phyloP scores from a whole-genome alignment of 192 early-diverging fungal genomes.

The Fimicolochytrium jonesii region DNA sequence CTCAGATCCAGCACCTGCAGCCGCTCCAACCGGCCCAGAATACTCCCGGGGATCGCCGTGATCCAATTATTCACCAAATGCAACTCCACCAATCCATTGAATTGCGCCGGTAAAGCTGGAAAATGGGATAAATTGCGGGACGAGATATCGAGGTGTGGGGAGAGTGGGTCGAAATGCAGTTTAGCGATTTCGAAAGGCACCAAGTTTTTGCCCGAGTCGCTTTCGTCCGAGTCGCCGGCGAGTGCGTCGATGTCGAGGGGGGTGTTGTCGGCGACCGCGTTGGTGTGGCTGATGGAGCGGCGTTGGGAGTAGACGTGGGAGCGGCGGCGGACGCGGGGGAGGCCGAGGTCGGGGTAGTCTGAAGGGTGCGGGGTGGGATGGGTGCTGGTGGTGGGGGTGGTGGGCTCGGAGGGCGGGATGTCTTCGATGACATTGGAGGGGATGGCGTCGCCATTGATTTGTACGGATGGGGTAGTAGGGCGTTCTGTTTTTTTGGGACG shows the following conservation, averaged over 20 bases:
- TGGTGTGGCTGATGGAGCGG: conserved; percentile 11
- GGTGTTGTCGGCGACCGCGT: conserved; percentile 8
- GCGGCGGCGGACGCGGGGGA: conserved; percentile 10
- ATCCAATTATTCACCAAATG: conserved; percentile 26
- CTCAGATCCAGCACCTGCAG: conserved; percentile 42
- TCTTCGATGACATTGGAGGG: not conserved
- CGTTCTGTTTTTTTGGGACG: not conserved
- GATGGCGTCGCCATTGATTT: not conserved
- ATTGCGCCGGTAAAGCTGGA: conserved; percentile 5
- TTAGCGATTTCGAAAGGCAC: not conserved
- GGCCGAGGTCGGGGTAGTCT: not conserved
- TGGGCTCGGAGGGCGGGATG: not conserved
- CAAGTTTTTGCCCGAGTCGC: not conserved
- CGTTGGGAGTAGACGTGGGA: conserved; percentile 23
- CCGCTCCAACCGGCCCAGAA: not conserved
- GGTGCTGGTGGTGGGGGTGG: not conserved
- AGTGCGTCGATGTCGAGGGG: conserved; percentile 15
- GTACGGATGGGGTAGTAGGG: not conserved
- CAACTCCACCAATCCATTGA: conserved; percentile 5
- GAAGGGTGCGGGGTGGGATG: too few species aligned
- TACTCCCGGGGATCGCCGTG: conserved; percentile 8
- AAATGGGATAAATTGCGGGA: conserved; percentile 24
- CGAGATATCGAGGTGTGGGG: conserved; percentile 15
- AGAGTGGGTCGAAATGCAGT: not conserved
- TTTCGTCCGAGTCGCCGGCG: conserved; percentile 1